phyloP scores from a whole-genome alignment of 1,284 basidiomycete species.

The Pseudomicrostroma phylloplanum region DNA sequence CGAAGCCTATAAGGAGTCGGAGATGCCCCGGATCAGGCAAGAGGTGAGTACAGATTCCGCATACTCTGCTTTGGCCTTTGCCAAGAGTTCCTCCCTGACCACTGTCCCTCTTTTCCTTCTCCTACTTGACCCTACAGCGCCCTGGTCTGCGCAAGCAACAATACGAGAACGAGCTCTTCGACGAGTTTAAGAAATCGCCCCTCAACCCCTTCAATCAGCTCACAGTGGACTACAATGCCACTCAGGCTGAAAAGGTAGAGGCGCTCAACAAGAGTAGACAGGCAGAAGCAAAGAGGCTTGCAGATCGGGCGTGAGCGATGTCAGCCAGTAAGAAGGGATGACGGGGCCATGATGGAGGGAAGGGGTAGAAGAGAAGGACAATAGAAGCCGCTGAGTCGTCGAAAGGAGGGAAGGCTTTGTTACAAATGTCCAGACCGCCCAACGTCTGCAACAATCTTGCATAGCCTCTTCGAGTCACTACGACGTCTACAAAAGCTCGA shows the following conservation, averaged over 20 bases:
- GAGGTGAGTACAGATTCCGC: constrained; percentile 54
- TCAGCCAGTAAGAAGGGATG: background rate
- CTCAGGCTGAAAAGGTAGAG: constrained; percentile 71
- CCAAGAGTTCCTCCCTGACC: background rate
- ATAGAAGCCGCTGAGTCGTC: background rate
- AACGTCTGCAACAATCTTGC: too few relatives aligned
- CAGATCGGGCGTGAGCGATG: constrained; percentile 3
- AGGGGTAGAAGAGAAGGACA: background rate
- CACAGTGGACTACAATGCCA: constrained; percentile 61
- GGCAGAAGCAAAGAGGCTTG: constrained; percentile 41
- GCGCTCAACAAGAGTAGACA: constrained; percentile 58
- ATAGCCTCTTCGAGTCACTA: too few relatives aligned
- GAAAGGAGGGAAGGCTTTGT: too few relatives aligned
- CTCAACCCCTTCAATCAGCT: constrained; percentile 69
- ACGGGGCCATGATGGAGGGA: background rate
- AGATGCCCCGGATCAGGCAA: constrained; percentile 69
- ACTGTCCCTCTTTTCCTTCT: background rate
- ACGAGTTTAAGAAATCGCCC: constrained; percentile 65
- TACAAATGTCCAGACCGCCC: too few relatives aligned
- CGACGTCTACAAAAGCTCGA: too few relatives aligned
- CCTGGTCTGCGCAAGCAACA: constrained; percentile 77
- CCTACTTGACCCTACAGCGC: constrained; percentile 55
- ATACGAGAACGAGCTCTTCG: constrained; percentile 58
- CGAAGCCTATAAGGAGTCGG: constrained; percentile 82
- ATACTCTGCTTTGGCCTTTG: background rate